phyloP scores from a whole-genome alignment of 2,329 filamentous ascomycete genomes.

The Fusarium sp. region DNA sequence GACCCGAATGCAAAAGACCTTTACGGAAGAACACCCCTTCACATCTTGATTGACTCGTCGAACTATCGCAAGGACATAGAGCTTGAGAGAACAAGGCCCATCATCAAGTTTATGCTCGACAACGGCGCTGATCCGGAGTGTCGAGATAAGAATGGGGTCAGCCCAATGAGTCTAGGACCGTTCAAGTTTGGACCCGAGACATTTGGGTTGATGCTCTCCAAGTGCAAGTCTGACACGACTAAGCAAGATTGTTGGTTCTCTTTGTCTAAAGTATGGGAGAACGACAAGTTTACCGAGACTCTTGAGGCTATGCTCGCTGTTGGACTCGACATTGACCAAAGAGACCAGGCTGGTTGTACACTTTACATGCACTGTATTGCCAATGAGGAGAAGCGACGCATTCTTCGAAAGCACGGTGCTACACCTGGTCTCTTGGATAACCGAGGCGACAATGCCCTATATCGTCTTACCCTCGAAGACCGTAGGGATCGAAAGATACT shows the following conservation, averaged over 20 bases:
- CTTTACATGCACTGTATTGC: slow-evolving; percentile 27
- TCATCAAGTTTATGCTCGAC: slow-evolving; percentile 29
- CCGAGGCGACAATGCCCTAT: slow-evolving; percentile 30
- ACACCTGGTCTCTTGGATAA: slow-evolving; percentile 1
- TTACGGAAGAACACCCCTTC: slow-evolving; percentile 3
- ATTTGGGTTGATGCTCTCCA: slow-evolving; percentile 24
- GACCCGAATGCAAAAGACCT: slow-evolving; percentile 15
- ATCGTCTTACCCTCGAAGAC: background rate
- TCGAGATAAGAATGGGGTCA: background rate
- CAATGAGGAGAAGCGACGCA: background rate
- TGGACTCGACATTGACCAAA: slow-evolving; percentile 27
- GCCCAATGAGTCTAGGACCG: background rate
- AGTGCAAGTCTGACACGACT: background rate
- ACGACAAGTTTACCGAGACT: background rate
- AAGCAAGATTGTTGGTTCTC: slow-evolving; percentile 25
- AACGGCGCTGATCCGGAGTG: slow-evolving; percentile 26
- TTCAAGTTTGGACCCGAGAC: background rate
- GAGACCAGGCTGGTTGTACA: slow-evolving; percentile 10
- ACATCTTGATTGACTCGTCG: background rate
- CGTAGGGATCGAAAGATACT: background rate
- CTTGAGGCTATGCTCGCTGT: slow-evolving; percentile 25
- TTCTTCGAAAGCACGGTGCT: slow-evolving; percentile 21
- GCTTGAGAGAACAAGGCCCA: background rate
- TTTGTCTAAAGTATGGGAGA: background rate
- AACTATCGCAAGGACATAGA: background rate